These are phyloP conservation scores for Fusarium sarcochroum DNA, from an alignment of 2,329 filamentous ascomycete species.

Conservation along the genomic window DNA sequence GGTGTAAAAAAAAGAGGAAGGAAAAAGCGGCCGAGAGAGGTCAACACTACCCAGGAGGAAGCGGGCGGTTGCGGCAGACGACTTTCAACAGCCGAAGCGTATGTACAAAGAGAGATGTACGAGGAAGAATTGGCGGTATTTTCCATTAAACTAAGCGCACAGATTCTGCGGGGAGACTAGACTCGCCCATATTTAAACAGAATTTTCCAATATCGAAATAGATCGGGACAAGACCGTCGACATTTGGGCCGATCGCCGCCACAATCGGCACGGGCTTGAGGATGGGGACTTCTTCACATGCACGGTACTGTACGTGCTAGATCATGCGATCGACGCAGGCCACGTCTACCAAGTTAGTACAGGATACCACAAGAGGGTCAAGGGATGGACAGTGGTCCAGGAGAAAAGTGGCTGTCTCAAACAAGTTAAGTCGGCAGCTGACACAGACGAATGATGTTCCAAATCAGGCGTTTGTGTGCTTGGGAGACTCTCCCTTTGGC, in stretches of 20 bases:
- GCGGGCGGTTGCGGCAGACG: background rate
- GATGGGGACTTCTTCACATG: background rate
- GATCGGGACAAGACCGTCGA: background rate
- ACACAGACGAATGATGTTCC: slow-evolving; percentile 18
- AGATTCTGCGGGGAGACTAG: background rate
- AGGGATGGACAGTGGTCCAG: background rate
- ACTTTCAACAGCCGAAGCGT: background rate
- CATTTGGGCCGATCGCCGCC: slow-evolving; percentile 3
- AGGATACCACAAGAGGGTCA: background rate
- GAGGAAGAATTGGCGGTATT: background rate
- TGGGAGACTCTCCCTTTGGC: slow-evolving; percentile 13
- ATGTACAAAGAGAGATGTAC: background rate
- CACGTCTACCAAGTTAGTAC: background rate
- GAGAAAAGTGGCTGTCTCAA: slow-evolving; percentile 16
- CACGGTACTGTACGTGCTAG: slow-evolving; percentile 3
- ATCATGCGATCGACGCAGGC: slow-evolving; percentile 14
- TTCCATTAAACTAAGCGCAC: background rate
- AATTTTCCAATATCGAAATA: background rate
- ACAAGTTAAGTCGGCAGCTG: background rate
- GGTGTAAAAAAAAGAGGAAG: background rate
- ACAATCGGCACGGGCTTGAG: background rate
- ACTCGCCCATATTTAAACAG: slow-evolving; percentile 8
- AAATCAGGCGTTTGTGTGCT: slow-evolving; percentile 6
- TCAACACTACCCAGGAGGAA: background rate
- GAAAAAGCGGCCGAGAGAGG: too few relatives aligned